phyloP scores from a whole-genome alignment of 352 stramenopile species.

The Pythium vanterpoolii region DNA sequence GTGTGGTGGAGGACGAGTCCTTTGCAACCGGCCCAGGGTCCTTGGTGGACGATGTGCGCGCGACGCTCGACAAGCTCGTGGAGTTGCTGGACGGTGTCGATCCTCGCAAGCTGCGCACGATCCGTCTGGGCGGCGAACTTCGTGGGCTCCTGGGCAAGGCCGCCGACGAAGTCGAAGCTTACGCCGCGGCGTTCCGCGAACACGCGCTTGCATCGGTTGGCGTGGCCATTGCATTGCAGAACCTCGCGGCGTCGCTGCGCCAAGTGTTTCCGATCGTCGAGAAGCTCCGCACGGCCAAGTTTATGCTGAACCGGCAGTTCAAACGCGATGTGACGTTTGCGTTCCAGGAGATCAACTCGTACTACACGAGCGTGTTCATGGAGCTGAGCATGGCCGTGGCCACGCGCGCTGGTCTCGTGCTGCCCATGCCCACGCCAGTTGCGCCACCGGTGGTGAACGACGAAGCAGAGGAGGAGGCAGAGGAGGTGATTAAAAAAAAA shows the following conservation, averaged over 20 bases:
- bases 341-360: conserved; percentile 85
- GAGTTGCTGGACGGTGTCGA: conserved; percentile 58
- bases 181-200: conserved; percentile 56
- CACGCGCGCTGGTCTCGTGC: conserved; percentile 38
- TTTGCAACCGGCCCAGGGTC: conserved; percentile 12
- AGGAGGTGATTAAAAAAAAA: not conserved
- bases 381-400: conserved; percentile 75
- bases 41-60: conserved; percentile 23
- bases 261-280: conserved; percentile 56
- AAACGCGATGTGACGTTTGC: conserved; percentile 74
- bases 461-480: conserved; percentile 1
- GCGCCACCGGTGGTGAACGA: conserved; percentile 3
- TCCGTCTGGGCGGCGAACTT: conserved; percentile 66
- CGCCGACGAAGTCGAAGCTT: conserved; percentile 69
- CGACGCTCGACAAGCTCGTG: conserved; percentile 46
- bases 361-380: conserved; percentile 83
- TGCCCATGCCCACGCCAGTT: conserved; percentile 36
- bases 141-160: conserved; percentile 76
- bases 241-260: conserved; percentile 59
- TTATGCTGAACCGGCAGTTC: conserved; percentile 75
- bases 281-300: conserved; percentile 55
- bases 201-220: conserved; percentile 40
- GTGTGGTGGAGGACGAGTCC: not conserved
- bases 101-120: conserved; percentile 51
- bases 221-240: conserved; percentile 69